Evolutionary conservation across 1,284 basidiomycete species (phyloP), one percentile per base, ranked within the genome.

Genomic region (Fomitopsis betulina): DNA sequence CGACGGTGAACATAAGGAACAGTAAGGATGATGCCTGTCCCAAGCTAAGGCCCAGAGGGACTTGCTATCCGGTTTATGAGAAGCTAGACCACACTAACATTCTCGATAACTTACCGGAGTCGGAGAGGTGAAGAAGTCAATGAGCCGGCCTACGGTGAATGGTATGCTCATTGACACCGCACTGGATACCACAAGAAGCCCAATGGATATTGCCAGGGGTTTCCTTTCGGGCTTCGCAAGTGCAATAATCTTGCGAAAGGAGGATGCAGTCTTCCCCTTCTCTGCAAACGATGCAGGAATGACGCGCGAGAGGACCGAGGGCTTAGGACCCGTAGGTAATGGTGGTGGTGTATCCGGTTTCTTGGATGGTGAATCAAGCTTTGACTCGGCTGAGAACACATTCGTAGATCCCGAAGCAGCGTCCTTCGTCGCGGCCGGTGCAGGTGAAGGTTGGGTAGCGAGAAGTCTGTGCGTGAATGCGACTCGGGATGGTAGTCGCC

Each of bases 151-250:
- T 65, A 96, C 88, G 0, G 93, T 93, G 65, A 96, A 84, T 0
- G 95, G 95, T 10, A 97, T 83, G 60, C 89, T 89, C 85, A 98
- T 91, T 9, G 94, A 92, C 13, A 99, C 93, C 3, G 83, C 73
- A 3, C 87, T 89, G 0, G 90, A 92, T 17, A 88, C 76, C 30
- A 89, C 67, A 15, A 89, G 75, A 47, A 87, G 72, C 1, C 77
- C 89, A 55, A 94, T 77, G 8, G 94, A 94, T 32, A 86, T 79
- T 0, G 80, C 65, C 4, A 96, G 77, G 2, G 88, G 85, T 64
- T 84, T 89, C 64, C 77, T 79, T 74, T 96, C 94, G 0, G 93
- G 89, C 63, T 78, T 84, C 0, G 93, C 93, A 27, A 97, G 83
- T 2, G 86, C 73, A 9, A 88, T 64, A 30, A 95, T 85, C 70